These are phyloP conservation scores for Lipomyces starkeyi DNA, from an alignment of 805 yeast genomes.

Conservation along the genomic window DNA sequence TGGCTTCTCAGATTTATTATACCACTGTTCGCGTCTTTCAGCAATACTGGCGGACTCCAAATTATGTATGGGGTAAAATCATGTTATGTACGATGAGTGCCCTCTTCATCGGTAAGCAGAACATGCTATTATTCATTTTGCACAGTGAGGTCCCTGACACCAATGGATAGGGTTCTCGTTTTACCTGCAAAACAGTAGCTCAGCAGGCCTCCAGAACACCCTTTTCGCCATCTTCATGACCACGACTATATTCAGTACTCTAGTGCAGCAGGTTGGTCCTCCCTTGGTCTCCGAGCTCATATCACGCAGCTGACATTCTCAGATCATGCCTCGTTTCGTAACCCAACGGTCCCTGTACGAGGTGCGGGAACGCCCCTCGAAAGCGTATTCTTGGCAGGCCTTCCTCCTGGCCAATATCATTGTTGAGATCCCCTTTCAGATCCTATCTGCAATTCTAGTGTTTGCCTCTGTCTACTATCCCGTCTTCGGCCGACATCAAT, in stretches of 20 bases:
- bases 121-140: conserved; percentile 53
- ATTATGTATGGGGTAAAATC: conserved; percentile 46
- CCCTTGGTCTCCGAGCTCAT: conserved; percentile 55
- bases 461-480: conserved; percentile 62
- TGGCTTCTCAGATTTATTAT: conserved; percentile 54
- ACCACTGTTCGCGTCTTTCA: conserved; percentile 61
- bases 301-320: conserved; percentile 43
- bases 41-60: conserved; percentile 63
- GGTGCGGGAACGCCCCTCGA: conserved; percentile 71
- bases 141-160: conserved; percentile 55
- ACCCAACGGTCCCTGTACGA: conserved; percentile 67
- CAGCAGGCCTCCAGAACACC: conserved; percentile 62
- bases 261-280: conserved; percentile 65
- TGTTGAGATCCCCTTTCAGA: conserved; percentile 66
- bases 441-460: conserved; percentile 56
- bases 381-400: conserved; percentile 70
- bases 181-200: conserved; percentile 58
- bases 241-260: conserved; percentile 59
- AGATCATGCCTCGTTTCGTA: conserved; percentile 54
- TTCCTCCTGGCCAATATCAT: conserved; percentile 57
- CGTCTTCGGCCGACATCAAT: conserved; percentile 50
- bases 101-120: conserved; percentile 5
- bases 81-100: conserved; percentile 1
- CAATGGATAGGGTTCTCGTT: conserved; percentile 67
- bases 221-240: conserved; percentile 63